A percentile compares a stretch with the other conserved stretches of the same genome.
These are phyloP conservation scores for Yamadazyma siamensis DNA, from an alignment of 1,139 yeast species.

Conservation along the genomic window DNA sequence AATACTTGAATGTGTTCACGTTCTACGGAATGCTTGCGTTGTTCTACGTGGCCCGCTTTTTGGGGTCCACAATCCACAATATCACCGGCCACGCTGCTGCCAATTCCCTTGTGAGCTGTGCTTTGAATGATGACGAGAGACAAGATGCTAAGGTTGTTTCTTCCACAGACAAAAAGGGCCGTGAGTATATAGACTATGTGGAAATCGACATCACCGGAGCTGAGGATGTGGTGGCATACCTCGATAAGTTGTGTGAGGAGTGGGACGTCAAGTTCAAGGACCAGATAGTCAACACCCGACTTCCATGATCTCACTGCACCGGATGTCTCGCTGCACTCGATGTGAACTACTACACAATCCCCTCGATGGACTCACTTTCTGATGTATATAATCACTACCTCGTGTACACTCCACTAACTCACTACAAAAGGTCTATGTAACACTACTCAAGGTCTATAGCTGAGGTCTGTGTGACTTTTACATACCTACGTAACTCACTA, in stretches of 20 bases:
- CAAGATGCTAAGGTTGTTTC: conserved; percentile 73
- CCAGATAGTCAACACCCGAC: conserved; percentile 61
- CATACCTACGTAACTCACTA: no score
- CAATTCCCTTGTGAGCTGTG: conserved; percentile 60
- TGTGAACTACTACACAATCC: no score
- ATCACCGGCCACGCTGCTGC: conserved; percentile 89
- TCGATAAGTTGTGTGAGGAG: conserved; percentile 50
- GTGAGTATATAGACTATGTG: conserved; percentile 54
- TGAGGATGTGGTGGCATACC: conserved; percentile 58
- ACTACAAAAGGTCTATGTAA: no score
- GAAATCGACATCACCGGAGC: conserved; percentile 63
- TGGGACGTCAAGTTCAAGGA: conserved; percentile 64
- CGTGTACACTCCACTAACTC: no score
- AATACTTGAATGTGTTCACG: conserved; percentile 71
- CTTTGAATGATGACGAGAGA: conserved; percentile 35
- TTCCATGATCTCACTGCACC: no score
- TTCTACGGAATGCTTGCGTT: conserved; percentile 80
- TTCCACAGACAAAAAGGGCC: conserved; percentile 60
- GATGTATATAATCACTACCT: no score
- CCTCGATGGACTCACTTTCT: no score
- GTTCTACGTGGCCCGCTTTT: conserved; percentile 77
- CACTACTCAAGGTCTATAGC: no score
- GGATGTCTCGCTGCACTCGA: background rate
- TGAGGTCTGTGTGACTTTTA: no score
- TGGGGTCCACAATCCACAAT: conserved; percentile 87